phyloP scores from a whole-genome alignment of 352 stramenopile genomes.

The Phytophthora chlamydospora region DNA sequence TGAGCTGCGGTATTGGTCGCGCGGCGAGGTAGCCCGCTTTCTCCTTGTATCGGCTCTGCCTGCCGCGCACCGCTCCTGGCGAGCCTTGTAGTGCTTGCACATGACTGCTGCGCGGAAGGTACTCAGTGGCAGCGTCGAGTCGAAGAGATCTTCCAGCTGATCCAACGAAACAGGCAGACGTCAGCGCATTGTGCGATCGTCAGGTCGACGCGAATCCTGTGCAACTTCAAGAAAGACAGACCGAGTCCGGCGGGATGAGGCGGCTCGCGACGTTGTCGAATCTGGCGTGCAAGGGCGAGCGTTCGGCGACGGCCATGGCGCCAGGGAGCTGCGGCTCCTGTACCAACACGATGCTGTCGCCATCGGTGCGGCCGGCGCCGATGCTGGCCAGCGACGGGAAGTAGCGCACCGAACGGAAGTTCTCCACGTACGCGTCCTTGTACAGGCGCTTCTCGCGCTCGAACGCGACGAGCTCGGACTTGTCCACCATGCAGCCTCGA shows the following conservation, averaged over 20 bases:
- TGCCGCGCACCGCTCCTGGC: slow-evolving; percentile 22
- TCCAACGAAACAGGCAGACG: slow-evolving; percentile 21
- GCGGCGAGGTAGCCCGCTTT: background rate
- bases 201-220: slow-evolving; percentile 31
- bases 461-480: slow-evolving; percentile 59
- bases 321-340: slow-evolving; percentile 41
- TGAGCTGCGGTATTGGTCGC: slow-evolving; percentile 6
- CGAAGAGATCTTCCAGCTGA: slow-evolving; percentile 68
- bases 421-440: slow-evolving; percentile 76
- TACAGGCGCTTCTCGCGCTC: slow-evolving; percentile 81
- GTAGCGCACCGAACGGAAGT: slow-evolving; percentile 73
- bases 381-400: slow-evolving; percentile 73
- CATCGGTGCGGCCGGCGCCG: slow-evolving; percentile 49
- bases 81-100: slow-evolving; percentile 72
- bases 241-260: slow-evolving; percentile 58
- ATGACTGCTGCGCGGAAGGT: slow-evolving; percentile 64
- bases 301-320: background rate
- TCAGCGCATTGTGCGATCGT: slow-evolving; percentile 31
- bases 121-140: slow-evolving; percentile 56
- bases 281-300: slow-evolving; percentile 18
- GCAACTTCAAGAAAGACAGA: slow-evolving; percentile 38
- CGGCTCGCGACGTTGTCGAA: slow-evolving; percentile 55
- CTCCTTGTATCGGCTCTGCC: no score
- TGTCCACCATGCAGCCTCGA: slow-evolving; percentile 39
- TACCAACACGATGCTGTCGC: slow-evolving; percentile 71